These are phyloP conservation scores for Isatis tinctoria DNA, from an alignment of 345 rosid species.

Conservation along the genomic window DNA sequence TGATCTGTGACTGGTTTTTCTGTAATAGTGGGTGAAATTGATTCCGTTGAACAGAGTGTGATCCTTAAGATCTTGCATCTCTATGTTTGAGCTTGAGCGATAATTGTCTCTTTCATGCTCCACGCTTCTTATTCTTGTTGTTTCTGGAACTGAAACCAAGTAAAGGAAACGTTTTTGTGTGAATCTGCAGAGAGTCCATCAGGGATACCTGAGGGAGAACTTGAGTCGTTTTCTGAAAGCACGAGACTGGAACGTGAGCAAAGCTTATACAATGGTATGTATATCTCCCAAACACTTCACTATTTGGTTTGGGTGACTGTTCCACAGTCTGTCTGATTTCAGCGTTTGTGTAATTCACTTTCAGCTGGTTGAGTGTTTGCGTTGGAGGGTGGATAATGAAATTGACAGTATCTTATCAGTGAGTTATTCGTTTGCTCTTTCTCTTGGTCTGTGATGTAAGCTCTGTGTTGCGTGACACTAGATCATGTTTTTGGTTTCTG, in stretches of 20 bases:
- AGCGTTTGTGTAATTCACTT: constrained; percentile 9
- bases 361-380: constrained; percentile 81
- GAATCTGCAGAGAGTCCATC: constrained; percentile 69
- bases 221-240: constrained; percentile 84
- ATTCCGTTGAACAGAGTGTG: neutral
- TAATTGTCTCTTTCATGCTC: neutral
- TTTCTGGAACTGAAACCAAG: neutral
- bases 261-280: constrained; percentile 85
- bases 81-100: neutral
- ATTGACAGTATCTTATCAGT: constrained; percentile 76
- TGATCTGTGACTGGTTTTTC: neutral
- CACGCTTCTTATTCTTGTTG: neutral
- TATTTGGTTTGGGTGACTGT: neutral
- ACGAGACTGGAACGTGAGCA: constrained; percentile 77
- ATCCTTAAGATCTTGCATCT: neutral
- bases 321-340: neutral
- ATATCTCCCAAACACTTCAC: neutral
- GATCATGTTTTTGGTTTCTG: neutral
- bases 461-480: neutral
- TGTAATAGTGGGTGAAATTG: neutral
- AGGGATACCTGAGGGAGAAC: constrained; percentile 66
- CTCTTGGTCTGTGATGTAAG: neutral
- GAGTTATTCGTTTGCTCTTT: constrained; percentile 29
- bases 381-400: constrained; percentile 84
- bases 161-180: neutral